These are phyloP conservation scores for Calamus simplicifolius DNA, from an alignment of 176 grass and related monocot genomes.

Conservation along the genomic window DNA sequence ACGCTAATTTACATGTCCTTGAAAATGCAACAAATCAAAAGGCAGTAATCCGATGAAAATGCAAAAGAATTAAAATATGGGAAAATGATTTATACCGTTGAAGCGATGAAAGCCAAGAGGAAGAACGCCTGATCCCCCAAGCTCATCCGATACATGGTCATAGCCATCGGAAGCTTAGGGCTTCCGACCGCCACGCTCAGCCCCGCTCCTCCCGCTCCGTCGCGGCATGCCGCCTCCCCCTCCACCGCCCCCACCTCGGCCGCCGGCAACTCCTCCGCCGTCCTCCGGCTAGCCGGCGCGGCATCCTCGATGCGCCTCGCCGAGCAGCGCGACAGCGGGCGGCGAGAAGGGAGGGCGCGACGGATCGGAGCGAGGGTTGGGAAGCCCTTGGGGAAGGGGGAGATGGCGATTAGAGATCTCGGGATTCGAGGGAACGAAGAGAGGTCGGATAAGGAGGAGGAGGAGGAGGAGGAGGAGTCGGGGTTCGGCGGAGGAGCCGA, in stretches of 20 bases:
- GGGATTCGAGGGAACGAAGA: slow-evolving; percentile 2
- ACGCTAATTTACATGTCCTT: too few relatives aligned
- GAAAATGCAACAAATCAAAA: not conserved
- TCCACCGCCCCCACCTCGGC: not conserved
- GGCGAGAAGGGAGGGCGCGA: slow-evolving; percentile 3
- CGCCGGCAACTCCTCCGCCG: not conserved
- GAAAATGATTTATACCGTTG: slow-evolving; percentile 22
- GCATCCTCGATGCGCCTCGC: not conserved
- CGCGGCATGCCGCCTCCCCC: not conserved
- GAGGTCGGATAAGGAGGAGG: slow-evolving; percentile 3
- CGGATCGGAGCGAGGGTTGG: not conserved
- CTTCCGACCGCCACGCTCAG: slow-evolving; percentile 34
- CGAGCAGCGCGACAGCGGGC: not conserved
- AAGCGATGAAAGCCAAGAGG: slow-evolving; percentile 41
- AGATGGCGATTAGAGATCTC: not conserved
- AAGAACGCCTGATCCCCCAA: slow-evolving; percentile 61
- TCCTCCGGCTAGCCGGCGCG: not conserved
- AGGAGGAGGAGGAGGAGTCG: not conserved
- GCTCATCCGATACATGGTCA: slow-evolving; percentile 28
- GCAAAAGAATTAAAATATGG: too few relatives aligned
- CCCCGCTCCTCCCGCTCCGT: not conserved
- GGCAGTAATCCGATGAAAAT: too few relatives aligned
- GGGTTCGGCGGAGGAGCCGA: slow-evolving; percentile 16
- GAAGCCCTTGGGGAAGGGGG: not conserved
- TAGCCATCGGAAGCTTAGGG: slow-evolving; percentile 8